Evolutionary conservation across 2,329 filamentous ascomycete species (phyloP).

Genomic region (Fusarium oxysporum): DNA sequence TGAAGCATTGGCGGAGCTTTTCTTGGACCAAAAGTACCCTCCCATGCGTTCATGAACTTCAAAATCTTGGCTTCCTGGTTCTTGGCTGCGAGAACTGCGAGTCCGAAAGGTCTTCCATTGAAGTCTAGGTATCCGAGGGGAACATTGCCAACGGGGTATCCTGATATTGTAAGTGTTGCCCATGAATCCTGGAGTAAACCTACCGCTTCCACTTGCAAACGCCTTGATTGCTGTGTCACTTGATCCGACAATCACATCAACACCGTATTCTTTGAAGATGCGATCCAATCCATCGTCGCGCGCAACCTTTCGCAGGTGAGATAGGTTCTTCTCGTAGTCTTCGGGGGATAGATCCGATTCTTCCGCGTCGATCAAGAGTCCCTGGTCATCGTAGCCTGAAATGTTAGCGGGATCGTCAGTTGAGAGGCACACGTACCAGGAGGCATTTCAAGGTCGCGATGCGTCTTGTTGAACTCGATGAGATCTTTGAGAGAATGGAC

Average conservation of each 20-base stretch:
- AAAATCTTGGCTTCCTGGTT: background rate
- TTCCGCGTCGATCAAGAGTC: background rate
- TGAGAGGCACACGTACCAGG: background rate
- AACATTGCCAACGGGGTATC: background rate
- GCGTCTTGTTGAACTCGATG: background rate
- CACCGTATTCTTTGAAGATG: background rate
- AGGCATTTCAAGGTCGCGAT: background rate
- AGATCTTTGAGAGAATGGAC: background rate
- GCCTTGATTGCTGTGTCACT: background rate
- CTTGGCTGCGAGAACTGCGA: background rate
- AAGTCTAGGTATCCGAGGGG: background rate
- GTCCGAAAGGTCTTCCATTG: background rate
- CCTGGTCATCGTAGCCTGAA: background rate
- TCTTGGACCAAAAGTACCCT: background rate
- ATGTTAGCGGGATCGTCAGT: rapidly evolving
- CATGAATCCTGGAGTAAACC: rapidly evolving
- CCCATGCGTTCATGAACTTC: background rate
- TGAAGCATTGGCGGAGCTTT: background rate
- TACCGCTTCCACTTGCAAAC: background rate
- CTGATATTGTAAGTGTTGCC: background rate
- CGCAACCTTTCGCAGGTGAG: background rate
- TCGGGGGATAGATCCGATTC: background rate
- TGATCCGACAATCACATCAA: background rate
- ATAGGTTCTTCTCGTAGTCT: background rate
- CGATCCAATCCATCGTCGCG: background rate